phyloP scores from a whole-genome alignment of 2,329 filamentous ascomycete genomes.

The Fusarium sterilihyphosum region DNA sequence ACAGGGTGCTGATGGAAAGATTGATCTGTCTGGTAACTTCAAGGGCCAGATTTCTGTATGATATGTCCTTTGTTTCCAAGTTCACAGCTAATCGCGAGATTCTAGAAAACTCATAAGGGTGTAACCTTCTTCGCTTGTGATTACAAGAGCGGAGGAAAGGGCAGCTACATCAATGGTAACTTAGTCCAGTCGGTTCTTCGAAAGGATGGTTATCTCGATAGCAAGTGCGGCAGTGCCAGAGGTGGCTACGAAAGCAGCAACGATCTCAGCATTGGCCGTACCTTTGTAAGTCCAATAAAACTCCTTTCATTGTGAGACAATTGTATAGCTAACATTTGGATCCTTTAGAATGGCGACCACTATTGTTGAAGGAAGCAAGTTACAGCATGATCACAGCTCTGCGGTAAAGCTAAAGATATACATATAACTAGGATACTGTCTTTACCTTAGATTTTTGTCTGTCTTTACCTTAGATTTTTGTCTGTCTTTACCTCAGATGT shows the following conservation, averaged over 20 bases:
- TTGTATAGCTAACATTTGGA: neutral
- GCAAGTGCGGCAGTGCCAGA: neutral
- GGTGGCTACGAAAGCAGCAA: neutral
- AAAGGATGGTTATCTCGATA: neutral
- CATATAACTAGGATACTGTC: neutral
- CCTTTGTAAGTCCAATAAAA: neutral
- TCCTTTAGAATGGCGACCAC: neutral
- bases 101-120: neutral
- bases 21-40: neutral
- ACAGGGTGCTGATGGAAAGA: neutral
- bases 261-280: neutral
- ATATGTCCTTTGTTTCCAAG: fast-evolving
- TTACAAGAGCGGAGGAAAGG: neutral
- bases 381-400: fast-evolving
- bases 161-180: neutral
- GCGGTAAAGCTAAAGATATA: neutral
- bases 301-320: fast-evolving
- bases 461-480: fast-evolving
- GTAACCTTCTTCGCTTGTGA: neutral
- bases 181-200: neutral
- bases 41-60: neutral
- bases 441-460: neutral
- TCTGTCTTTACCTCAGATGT: neutral
- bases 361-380: neutral
- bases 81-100: neutral